A percentile compares a stretch with the other conserved stretches of the same genome.
Evolutionary conservation across 768 basidiomycete genomes (phyloP).

Genomic region (Fistulinella prunicolor): DNA sequence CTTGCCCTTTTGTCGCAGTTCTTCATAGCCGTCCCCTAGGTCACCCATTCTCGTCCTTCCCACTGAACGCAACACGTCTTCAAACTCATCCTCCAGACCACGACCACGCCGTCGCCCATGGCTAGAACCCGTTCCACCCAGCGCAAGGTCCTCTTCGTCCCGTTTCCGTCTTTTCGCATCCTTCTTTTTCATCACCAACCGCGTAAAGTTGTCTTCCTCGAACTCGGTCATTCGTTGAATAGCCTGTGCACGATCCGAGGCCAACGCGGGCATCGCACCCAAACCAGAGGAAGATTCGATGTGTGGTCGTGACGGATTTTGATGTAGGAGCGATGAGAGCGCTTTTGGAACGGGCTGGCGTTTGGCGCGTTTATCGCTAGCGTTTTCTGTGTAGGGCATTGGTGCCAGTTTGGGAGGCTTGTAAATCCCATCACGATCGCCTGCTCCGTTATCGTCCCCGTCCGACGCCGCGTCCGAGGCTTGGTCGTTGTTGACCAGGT

Average conservation of each 20-base stretch:
- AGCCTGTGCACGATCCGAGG: conserved; percentile 68
- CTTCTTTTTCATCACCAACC: conserved; percentile 86
- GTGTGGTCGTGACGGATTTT: conserved; percentile 61
- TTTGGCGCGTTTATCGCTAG: conserved; percentile 43
- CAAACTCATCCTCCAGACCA: conserved; percentile 82
- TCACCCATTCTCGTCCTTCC: conserved; percentile 42
- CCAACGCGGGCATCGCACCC: conserved; percentile 55
- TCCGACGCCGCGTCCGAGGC: conserved; percentile 33
- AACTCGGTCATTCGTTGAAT: conserved; percentile 80
- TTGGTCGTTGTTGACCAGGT: conserved; percentile 50
- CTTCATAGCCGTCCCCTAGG: conserved; percentile 77
- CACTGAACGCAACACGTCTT: conserved; percentile 67
- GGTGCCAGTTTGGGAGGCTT: conserved; percentile 87
- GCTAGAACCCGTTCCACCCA: conserved; percentile 68
- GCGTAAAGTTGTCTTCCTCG: conserved; percentile 93
- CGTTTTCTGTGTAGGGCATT: conserved; percentile 73
- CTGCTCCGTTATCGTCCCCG: conserved; percentile 17
- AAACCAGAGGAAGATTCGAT: conserved; percentile 72
- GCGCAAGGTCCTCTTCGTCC: conserved; percentile 86
- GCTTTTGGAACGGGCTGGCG: conserved; percentile 62
- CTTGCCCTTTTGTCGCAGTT: conserved; percentile 64
- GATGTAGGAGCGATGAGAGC: conserved; percentile 49
- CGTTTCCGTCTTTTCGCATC: conserved; percentile 65
- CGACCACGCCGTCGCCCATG: conserved; percentile 58
- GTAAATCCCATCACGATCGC: conserved; percentile 55